Base-by-base conservation (phyloP, 306 rosid species). In the Glycyrrhiza uralensis region DNA sequence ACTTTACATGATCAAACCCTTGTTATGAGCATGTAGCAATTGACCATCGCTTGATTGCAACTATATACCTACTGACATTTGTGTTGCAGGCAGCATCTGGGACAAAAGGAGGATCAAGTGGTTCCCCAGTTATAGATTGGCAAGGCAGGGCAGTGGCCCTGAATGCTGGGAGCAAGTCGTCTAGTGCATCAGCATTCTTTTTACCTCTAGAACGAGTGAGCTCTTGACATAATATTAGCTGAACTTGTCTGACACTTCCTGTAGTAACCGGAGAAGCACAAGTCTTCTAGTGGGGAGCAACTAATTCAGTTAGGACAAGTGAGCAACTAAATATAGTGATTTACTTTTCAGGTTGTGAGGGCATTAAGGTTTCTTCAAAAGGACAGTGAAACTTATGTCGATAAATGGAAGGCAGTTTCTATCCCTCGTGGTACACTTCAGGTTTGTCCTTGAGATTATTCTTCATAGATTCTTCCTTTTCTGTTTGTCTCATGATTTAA, bases 391-490 rank as follows among this genome's bases (percentile, higher is more conserved):
- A 75, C 86, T 1, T 83, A 81, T 80, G 85, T 76, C 29, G 82
- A 82, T 71, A 89, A 85, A 82, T 94, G 98, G 97, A 79, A 80
- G 77, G 85, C 92, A 14, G 87, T 91, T 78, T 83, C 86, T 47
- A 91, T 94, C 76, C 96, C 96, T 74, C 97, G 98, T 77, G 98
- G 98, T 79, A 91, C 97, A 14, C 96, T 94, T 79, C 98, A 94
- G 98, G 98, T 94, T 86, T 85, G 94, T 86, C 79, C 71, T 80
- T 71, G 28, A 59, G 63, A 59, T 76, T 65, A 29, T 81, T 70
- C 79, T 73, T 75, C 17, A 1, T 65, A 72, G 9, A 39, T 29
- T 64, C 24, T 52, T 14, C 26, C 64, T 47, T 47, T 35, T 50
- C 6, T 50, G 19, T 49, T 66, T 52, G 24, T 51, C 60, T 55